Percentiles rank a stretch among this genome's conserved stretches.
Evolutionary conservation across 129 eudicot genomes (phyloP).

Genomic region (Pseudognaphalium luteoalbum): DNA sequence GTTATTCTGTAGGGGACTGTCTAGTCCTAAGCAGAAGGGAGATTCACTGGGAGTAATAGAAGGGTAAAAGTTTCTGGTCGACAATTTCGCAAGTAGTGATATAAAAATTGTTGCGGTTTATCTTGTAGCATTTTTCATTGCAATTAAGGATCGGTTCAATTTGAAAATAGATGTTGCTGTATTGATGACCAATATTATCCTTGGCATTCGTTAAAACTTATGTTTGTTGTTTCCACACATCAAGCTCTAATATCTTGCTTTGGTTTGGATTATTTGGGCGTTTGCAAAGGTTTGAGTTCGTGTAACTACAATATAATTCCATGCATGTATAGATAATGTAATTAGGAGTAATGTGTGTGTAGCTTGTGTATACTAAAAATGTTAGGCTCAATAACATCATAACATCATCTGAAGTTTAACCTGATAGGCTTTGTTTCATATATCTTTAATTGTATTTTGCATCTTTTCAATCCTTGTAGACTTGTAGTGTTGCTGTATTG

Average conservation of each 20-base stretch:
- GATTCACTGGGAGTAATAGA: not conserved
- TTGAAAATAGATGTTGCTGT: not conserved
- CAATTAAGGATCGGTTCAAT: too few species aligned
- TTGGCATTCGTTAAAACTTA: too few species aligned
- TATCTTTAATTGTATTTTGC: not conserved
- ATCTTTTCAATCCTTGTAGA: not conserved
- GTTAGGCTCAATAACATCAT: too few species aligned
- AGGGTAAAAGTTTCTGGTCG: not conserved
- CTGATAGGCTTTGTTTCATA: not conserved
- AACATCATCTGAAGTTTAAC: not conserved
- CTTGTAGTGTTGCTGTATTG: not conserved
- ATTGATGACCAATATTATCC: not conserved
- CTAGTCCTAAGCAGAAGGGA: not conserved
- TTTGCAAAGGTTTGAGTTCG: not conserved
- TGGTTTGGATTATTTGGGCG: not conserved
- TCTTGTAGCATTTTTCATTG: too few species aligned
- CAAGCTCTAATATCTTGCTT: too few species aligned
- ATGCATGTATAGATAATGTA: too few species aligned
- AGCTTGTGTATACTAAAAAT: too few species aligned
- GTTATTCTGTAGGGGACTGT: not conserved
- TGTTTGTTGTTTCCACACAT: too few species aligned
- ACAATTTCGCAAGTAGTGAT: not conserved
- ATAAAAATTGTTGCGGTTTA: not conserved
- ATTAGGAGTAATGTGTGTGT: too few species aligned
- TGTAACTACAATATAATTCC: too few species aligned